These are phyloP conservation scores for Metschnikowia gruessii DNA, from an alignment of 805 yeast genomes.

Conservation along the genomic window DNA sequence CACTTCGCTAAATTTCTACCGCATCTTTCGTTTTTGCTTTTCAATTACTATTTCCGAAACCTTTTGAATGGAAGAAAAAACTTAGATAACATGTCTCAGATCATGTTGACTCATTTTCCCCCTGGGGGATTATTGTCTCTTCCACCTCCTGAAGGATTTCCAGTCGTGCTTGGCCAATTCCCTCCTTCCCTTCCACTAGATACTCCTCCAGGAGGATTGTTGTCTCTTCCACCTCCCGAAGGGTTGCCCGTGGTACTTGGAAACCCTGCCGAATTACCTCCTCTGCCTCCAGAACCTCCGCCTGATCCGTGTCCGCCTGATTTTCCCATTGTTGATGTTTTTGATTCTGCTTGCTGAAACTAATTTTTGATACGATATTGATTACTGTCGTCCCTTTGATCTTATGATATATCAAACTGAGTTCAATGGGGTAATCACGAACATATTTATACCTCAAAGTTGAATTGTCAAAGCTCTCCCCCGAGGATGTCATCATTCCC, in stretches of 20 bases:
- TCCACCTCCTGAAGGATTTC: slow-evolving; percentile 5
- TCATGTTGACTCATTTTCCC: not conserved
- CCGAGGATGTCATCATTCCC: too few species aligned
- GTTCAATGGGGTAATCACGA: too few species aligned
- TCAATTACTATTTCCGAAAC: too few species aligned
- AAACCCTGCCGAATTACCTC: not conserved
- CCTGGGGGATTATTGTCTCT: slow-evolving; percentile 3
- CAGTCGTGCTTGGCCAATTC: not conserved
- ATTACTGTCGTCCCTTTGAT: too few species aligned
- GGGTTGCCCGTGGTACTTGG: slow-evolving; percentile 7
- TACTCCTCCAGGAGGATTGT: not conserved
- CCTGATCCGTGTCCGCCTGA: slow-evolving; percentile 4
- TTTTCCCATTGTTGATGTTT: not conserved
- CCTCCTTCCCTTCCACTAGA: not conserved
- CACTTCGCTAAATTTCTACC: too few species aligned
- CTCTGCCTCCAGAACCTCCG: slow-evolving; percentile 1
- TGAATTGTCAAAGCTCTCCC: too few species aligned
- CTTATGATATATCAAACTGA: too few species aligned
- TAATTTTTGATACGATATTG: too few species aligned
- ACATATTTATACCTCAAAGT: too few species aligned
- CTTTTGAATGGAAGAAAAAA: not conserved
- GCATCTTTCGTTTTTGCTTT: too few species aligned
- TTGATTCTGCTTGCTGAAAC: too few species aligned
- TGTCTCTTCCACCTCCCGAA: not conserved
- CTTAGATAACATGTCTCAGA: not conserved